Evolutionary conservation across 1,139 yeast species (phyloP).

Genomic region (Blastobotrys buckinghamii): DNA sequence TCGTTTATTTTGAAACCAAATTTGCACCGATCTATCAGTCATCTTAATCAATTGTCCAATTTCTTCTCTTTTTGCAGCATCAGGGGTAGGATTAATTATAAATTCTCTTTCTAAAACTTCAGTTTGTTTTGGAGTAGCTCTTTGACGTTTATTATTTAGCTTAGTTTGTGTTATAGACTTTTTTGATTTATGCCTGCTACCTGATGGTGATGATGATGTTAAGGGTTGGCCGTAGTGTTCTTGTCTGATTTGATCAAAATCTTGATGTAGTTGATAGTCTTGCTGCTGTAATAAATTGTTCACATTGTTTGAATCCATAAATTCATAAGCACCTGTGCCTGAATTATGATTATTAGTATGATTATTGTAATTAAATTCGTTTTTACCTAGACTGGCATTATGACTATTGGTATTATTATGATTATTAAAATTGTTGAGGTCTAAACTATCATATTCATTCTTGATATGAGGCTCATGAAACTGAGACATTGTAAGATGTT

Average conservation of each 20-base stretch:
- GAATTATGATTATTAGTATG: no score
- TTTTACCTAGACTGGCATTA: no score
- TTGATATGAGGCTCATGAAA: not conserved
- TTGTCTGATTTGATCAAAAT: no score
- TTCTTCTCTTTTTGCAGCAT: conserved; percentile 49
- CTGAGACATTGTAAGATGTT: not conserved
- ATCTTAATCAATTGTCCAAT: conserved; percentile 74
- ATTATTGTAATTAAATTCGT: not conserved
- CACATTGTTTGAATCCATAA: no score
- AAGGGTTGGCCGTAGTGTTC: no score
- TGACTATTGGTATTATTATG: no score
- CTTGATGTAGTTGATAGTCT: no score
- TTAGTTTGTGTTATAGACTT: conserved; percentile 38
- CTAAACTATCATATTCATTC: no score
- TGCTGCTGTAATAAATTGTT: no score
- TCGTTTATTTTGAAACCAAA: conserved; percentile 92
- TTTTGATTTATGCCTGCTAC: conserved; percentile 1
- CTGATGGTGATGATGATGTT: no score
- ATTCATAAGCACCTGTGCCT: no score
- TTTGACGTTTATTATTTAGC: conserved; percentile 34
- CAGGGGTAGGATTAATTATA: conserved; percentile 53
- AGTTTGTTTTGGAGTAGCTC: conserved; percentile 80
- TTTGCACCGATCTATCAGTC: conserved; percentile 88
- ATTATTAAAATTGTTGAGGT: no score
- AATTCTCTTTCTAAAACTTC: conserved; percentile 66